These are phyloP conservation scores for Tinospora cordifolia DNA, from an alignment of 164 flowering plant species.

Conservation along the genomic window DNA sequence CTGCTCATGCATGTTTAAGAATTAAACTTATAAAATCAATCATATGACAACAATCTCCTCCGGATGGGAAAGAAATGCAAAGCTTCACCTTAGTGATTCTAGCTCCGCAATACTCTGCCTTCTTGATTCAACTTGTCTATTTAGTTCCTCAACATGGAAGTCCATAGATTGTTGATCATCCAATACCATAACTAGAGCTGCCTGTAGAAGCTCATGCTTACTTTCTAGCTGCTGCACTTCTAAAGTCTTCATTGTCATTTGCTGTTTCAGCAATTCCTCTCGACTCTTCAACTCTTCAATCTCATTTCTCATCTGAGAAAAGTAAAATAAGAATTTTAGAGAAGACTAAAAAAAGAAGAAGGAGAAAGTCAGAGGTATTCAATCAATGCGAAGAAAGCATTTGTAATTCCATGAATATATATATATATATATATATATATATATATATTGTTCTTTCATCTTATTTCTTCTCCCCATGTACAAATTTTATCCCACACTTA, in stretches of 20 bases:
- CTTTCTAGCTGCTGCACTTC: constrained; percentile 35
- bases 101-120: constrained; percentile 32
- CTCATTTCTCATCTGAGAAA: constrained; percentile 23
- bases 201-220: constrained; percentile 38
- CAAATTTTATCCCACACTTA: neutral
- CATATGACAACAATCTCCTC: neutral
- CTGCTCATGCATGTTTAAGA: neutral
- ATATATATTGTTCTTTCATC: neutral
- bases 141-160: constrained; percentile 37
- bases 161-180: constrained; percentile 41
- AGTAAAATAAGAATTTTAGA: constrained; percentile 1
- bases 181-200: constrained; percentile 41
- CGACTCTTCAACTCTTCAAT: constrained; percentile 18
- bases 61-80: neutral
- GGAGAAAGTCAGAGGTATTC: neutral
- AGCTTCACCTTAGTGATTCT: constrained; percentile 39
- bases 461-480: neutral
- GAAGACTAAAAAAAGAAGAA: neutral
- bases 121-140: constrained; percentile 28
- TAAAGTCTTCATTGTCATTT: constrained; percentile 16
- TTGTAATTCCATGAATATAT: too few species aligned
- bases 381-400: neutral
- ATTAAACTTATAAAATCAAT: neutral
- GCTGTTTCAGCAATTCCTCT: constrained; percentile 29
- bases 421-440: too few species aligned